phyloP scores from a whole-genome alignment of 441 rosid species.

The Biscutella auriculata region DNA sequence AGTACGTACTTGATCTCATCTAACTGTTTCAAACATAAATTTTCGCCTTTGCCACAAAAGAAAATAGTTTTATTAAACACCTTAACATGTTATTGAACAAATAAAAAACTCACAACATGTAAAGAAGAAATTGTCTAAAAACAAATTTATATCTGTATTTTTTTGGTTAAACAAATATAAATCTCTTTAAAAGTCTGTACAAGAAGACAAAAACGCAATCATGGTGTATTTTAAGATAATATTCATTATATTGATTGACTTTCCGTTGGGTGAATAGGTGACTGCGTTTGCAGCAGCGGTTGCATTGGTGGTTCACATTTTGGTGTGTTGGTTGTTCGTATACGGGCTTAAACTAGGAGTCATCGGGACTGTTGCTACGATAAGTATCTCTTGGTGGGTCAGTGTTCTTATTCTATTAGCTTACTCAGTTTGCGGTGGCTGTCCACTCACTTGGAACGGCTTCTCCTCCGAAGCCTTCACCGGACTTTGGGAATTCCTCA shows the following conservation, averaged over 20 bases:
- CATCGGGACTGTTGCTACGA: conserved; percentile 36
- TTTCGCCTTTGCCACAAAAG: too few relatives aligned
- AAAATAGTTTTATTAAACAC: too few relatives aligned
- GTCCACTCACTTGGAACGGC: conserved; percentile 79
- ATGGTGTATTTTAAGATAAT: too few relatives aligned
- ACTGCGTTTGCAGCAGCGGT: conserved; percentile 36
- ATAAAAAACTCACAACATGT: too few relatives aligned
- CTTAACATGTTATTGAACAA: too few relatives aligned
- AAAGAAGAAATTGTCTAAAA: too few relatives aligned
- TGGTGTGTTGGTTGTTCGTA: conserved; percentile 55
- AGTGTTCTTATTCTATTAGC: conserved; percentile 31
- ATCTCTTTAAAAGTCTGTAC: too few relatives aligned
- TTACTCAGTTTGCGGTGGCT: conserved; percentile 52
- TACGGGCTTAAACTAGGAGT: conserved; percentile 39
- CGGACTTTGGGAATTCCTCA: conserved; percentile 73
- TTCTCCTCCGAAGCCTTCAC: conserved; percentile 70
- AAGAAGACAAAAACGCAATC: too few relatives aligned
- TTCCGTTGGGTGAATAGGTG: conserved; percentile 17
- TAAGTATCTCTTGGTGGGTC: conserved; percentile 68
- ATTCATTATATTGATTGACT: too few relatives aligned
- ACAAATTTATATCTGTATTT: too few relatives aligned
- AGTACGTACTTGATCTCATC: conserved; percentile 3
- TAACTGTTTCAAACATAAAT: background rate
- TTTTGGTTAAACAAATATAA: too few relatives aligned
- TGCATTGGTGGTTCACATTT: conserved; percentile 43